Conservation (phyloP, 164 flowering plant species). For the Paratinospora sagittata region DNA sequence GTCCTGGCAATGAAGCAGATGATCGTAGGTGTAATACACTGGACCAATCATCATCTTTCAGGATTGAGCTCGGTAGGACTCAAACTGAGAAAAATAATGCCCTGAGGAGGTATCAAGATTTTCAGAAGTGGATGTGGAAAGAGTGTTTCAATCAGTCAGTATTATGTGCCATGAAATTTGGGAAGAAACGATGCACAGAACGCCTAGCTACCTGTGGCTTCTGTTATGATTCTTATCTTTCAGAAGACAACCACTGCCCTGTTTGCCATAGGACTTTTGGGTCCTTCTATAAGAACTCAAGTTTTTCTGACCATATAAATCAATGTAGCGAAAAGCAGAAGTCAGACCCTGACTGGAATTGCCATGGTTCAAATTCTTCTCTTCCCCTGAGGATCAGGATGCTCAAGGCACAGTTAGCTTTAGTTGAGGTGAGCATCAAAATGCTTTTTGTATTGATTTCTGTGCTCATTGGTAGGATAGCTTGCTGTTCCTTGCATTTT, state of each 20-base stretch:
- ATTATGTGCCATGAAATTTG: constrained; percentile 58
- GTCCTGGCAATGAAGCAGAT: constrained; percentile 41
- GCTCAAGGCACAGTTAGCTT: constrained; percentile 52
- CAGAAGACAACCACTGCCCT: constrained; percentile 52
- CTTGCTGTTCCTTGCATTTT: neutral
- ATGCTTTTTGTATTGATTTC: neutral
- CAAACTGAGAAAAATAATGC: constrained; percentile 41
- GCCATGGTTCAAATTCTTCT: constrained; percentile 22
- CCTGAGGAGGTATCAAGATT: constrained; percentile 52
- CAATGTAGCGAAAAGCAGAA: constrained; percentile 34
- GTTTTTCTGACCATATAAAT: constrained; percentile 45
- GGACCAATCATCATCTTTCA: constrained; percentile 51
- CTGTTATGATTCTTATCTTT: constrained; percentile 38
- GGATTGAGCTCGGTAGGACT: constrained; percentile 51
- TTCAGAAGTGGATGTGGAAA: constrained; percentile 74
- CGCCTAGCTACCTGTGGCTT: constrained; percentile 44
- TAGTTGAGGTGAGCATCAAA: constrained; percentile 53
- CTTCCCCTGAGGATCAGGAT: constrained; percentile 50
- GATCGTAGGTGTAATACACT: constrained; percentile 29
- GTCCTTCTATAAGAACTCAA: constrained; percentile 13
- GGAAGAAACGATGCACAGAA: constrained; percentile 46
- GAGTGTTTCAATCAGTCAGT: constrained; percentile 49
- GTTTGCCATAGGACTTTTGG: constrained; percentile 44
- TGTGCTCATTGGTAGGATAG: neutral
- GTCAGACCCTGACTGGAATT: constrained; percentile 15